phyloP scores from a whole-genome alignment of 1,284 basidiomycete species.

The Heterobasidion occidentale region DNA sequence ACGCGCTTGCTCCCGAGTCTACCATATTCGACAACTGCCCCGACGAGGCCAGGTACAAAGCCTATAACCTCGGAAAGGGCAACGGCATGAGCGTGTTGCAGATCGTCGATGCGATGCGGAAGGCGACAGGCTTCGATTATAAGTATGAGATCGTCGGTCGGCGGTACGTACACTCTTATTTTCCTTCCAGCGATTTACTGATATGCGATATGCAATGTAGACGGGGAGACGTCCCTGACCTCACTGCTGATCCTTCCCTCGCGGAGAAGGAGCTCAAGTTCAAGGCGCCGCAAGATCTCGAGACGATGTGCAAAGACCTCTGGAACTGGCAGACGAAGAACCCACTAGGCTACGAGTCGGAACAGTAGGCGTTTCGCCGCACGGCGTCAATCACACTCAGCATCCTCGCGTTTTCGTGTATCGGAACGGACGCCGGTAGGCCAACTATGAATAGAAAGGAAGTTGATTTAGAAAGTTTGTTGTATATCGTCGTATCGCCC shows the following conservation, averaged over 20 bases:
- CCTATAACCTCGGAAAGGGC: constrained; percentile 96
- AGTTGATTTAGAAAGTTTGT: not conserved
- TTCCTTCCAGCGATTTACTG: not conserved
- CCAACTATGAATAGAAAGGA: not conserved
- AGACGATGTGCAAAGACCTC: constrained; percentile 87
- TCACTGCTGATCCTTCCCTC: constrained; percentile 89
- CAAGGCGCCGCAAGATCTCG: constrained; percentile 73
- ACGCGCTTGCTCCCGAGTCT: constrained; percentile 69
- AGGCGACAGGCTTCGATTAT: constrained; percentile 85
- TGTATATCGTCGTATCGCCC: not conserved
- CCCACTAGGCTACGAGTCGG: constrained; percentile 57
- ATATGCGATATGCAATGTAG: constrained; percentile 28
- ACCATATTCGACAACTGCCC: constrained; percentile 45
- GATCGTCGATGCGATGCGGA: constrained; percentile 94
- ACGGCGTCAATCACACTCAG: not conserved
- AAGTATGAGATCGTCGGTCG: constrained; percentile 87
- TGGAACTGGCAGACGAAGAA: constrained; percentile 93
- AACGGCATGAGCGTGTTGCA: constrained; percentile 89
- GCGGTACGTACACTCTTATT: constrained; percentile 45
- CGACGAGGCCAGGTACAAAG: constrained; percentile 67
- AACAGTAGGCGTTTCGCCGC: not conserved
- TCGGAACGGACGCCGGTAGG: not conserved
- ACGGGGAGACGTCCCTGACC: constrained; percentile 92
- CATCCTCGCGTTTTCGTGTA: not conserved
- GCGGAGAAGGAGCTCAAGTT: constrained; percentile 96